phyloP scores from a whole-genome alignment of 495 filamentous ascomycete genomes.

The Penicillium steckii region DNA sequence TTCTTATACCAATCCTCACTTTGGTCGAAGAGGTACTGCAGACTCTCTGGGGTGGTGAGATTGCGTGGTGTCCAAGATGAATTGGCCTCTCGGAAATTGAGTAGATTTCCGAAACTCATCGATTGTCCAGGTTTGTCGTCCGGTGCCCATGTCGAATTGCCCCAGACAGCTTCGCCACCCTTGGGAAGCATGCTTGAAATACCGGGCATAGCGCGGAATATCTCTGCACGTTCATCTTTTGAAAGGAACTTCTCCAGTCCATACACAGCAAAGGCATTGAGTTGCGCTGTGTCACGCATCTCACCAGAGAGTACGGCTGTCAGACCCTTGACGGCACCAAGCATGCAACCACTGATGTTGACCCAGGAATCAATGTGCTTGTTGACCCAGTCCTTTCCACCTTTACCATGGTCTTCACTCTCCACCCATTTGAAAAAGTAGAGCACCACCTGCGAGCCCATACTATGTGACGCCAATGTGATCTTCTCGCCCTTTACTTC shows the following conservation, averaged over 20 bases:
- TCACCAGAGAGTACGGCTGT: conserved; percentile 92
- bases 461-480: conserved; percentile 88
- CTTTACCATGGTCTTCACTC: conserved; percentile 70
- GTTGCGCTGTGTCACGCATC: conserved; percentile 96
- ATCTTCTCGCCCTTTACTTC: conserved; percentile 71
- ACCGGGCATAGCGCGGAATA: conserved; percentile 96
- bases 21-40: conserved; percentile 73
- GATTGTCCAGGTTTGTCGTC: conserved; percentile 77
- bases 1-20: conserved; percentile 84
- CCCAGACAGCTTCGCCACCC: conserved; percentile 92
- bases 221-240: conserved; percentile 84
- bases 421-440: conserved; percentile 99
- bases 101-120: conserved; percentile 72
- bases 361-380: conserved; percentile 90
- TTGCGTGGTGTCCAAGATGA: conserved; percentile 64
- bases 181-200: conserved; percentile 97
- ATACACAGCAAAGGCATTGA: conserved; percentile 97
- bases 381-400: conserved; percentile 88
- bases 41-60: conserved; percentile 73
- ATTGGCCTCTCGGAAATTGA: conserved; percentile 79
- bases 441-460: conserved; percentile 92
- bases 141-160: conserved; percentile 83
- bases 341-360: conserved; percentile 97
- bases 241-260: conserved; percentile 94
- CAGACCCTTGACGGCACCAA: conserved; percentile 89